A percentile compares a stretch with the other conserved stretches of the same genome.
Evolutionary conservation across 1,284 basidiomycete genomes (phyloP).

Genomic region (Sanghuangporus baumii): DNA sequence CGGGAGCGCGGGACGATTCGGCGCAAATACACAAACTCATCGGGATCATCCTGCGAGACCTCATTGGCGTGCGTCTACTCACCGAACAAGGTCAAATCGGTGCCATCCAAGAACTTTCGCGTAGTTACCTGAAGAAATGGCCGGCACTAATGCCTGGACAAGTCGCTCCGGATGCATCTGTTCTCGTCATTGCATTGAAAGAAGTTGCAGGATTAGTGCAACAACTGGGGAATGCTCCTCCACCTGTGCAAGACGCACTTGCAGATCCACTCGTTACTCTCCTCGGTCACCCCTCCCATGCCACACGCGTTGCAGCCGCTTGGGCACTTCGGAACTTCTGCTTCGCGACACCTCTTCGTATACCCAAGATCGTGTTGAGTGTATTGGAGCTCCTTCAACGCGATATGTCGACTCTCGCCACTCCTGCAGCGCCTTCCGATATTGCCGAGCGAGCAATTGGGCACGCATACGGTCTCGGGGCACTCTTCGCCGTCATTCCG

Average conservation of each 20-base stretch:
- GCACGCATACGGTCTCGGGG: slow-evolving; percentile 84
- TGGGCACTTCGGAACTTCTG: slow-evolving; percentile 91
- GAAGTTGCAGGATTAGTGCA: slow-evolving; percentile 84
- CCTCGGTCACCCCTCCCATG: slow-evolving; percentile 83
- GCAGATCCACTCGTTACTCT: slow-evolving; percentile 83
- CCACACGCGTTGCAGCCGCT: slow-evolving; percentile 79
- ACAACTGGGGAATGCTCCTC: slow-evolving; percentile 89
- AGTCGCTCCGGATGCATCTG: slow-evolving; percentile 61
- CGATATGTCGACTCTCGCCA: slow-evolving; percentile 63
- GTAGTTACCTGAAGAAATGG: slow-evolving; percentile 83
- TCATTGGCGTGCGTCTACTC: slow-evolving; percentile 84
- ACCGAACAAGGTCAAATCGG: slow-evolving; percentile 91
- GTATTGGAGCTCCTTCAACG: slow-evolving; percentile 80
- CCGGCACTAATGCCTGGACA: slow-evolving; percentile 89
- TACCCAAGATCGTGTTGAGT: slow-evolving; percentile 73
- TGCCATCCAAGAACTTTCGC: slow-evolving; percentile 84
- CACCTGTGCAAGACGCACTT: slow-evolving; percentile 85
- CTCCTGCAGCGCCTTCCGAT: slow-evolving; percentile 70
- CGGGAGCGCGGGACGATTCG: slow-evolving; percentile 64
- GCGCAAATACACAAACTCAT: slow-evolving; percentile 72
- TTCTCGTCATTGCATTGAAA: slow-evolving; percentile 73
- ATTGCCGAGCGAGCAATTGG: slow-evolving; percentile 73
- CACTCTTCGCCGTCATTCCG: slow-evolving; percentile 82
- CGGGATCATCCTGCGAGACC: slow-evolving; percentile 74
- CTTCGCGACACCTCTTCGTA: slow-evolving; percentile 77